Evolutionary conservation across 306 rosid genomes (phyloP), one percentile per base, ranked within the genome.

Genomic region (Betula pendula): DNA sequence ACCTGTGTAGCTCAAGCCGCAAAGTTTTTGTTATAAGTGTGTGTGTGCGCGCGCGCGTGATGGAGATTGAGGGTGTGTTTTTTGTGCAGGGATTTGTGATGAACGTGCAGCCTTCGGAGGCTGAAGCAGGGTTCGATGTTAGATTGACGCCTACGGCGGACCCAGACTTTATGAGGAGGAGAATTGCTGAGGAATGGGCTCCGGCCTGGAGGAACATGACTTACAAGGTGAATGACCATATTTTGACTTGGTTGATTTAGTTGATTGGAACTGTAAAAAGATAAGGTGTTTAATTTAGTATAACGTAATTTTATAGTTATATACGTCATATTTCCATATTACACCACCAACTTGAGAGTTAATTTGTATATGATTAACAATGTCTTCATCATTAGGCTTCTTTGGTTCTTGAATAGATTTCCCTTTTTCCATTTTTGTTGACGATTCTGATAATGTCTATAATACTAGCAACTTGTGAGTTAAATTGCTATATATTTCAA

Each of bases 71-170:
- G 15, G 24, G 29, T 19, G 38, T 67, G 67, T 70, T 79, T 72
- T 72, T 79, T 72, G 76, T 85, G 80, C 82, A 92, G 96, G 98
- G 95, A 35, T 94, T 92, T 85, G 90, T 68, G 63, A 95, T 95
- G 98, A 95, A 95, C 65, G 83, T 92, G 86, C 98, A 92, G 70
- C 96, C 98, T 69, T 95, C 97, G 0, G 96, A 88, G 81, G 98
- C 97, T 1, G 98, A 92, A 35, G 98, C 97, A 10, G 97, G 97
- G 19, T 94, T 94, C 60, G 86, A 94, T 79, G 71, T 92, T 42
- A 81, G 97, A 78, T 29, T 94, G 70, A 90, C 98, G 15, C 97
- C 98, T 0, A 85, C 88, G 0, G 83, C 86, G 0, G 90, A 92
- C 76, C 92, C 89, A 2, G 96, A 89, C 42, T 85, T 80, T 68